These are phyloP conservation scores for Cystobasidiaceae sp. DNA, from an alignment of 1,284 basidiomycete genomes.

Conservation along the genomic window DNA sequence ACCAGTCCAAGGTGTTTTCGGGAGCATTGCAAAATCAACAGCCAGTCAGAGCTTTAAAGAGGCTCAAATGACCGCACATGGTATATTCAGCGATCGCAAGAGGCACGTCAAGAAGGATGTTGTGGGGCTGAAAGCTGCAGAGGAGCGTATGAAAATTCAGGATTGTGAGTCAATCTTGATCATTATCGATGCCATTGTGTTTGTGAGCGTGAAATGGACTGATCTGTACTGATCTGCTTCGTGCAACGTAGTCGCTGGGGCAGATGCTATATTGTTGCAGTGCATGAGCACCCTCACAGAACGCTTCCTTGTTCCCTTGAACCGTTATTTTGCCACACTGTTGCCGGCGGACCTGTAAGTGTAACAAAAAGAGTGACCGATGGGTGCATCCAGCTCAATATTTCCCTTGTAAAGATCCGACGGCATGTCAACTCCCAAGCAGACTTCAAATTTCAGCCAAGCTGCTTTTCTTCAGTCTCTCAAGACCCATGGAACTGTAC, in stretches of 20 bases:
- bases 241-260: conserved; percentile 54
- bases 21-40: conserved; percentile 2
- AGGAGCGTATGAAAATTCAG: conserved; percentile 26
- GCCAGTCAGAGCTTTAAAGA: conserved; percentile 39
- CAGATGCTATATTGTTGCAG: conserved; percentile 62
- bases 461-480: conserved; percentile 74
- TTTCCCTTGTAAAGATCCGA: conserved; percentile 38
- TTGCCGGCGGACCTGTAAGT: conserved; percentile 24
- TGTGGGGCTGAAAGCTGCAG: conserved; percentile 50
- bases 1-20: conserved; percentile 29
- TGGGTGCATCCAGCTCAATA: not conserved
- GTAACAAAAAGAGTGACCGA: not conserved
- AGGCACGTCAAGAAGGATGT: conserved; percentile 70
- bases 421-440: conserved; percentile 49
- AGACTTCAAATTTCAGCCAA: conserved; percentile 66
- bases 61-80: conserved; percentile 54
- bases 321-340: conserved; percentile 85
- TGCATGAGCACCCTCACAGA: conserved; percentile 86
- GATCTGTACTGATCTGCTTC: conserved; percentile 34
- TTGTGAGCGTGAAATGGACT: conserved; percentile 46
- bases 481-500: conserved; percentile 60
- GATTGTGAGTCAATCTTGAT: conserved; percentile 34
- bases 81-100: conserved; percentile 68
- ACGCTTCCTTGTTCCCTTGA: conserved; percentile 81
- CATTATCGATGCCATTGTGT: conserved; percentile 54